Evolutionary conservation across 176 grass and related monocot species (phyloP).

Genomic region (Cenchrus purpureus): DNA sequence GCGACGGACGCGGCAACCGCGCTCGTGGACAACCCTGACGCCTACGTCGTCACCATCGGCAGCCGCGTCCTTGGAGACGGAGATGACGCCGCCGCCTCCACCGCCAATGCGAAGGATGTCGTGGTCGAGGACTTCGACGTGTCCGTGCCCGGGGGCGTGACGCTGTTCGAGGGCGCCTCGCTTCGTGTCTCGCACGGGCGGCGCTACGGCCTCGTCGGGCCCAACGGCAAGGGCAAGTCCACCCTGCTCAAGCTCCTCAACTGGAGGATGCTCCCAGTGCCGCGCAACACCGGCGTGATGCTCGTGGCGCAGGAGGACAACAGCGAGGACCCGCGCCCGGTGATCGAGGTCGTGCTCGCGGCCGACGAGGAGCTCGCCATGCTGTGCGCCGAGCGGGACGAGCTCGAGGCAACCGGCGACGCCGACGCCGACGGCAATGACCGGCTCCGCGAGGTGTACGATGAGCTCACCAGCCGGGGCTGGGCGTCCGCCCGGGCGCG

Average conservation of each 20-base stretch:
- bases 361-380: slow-evolving; percentile 37
- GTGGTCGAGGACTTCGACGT: slow-evolving; percentile 61
- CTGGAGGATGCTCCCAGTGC: slow-evolving; percentile 60
- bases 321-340: slow-evolving; percentile 38
- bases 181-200: slow-evolving; percentile 59
- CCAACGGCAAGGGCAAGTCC: slow-evolving; percentile 67
- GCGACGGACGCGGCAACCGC: slow-evolving; percentile 38
- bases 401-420: neutral
- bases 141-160: slow-evolving; percentile 46
- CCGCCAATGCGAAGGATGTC: slow-evolving; percentile 55
- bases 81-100: slow-evolving; percentile 31
- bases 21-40: slow-evolving; percentile 54
- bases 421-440: neutral
- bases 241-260: slow-evolving; percentile 65
- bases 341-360: slow-evolving; percentile 56
- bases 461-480: slow-evolving; percentile 43
- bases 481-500: slow-evolving; percentile 54
- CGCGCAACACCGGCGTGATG: slow-evolving; percentile 54
- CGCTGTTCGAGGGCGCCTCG: slow-evolving; percentile 58
- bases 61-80: neutral
- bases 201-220: slow-evolving; percentile 62
- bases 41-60: slow-evolving; percentile 52
- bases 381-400: neutral
- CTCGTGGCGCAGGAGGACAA: slow-evolving; percentile 69
- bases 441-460: slow-evolving; percentile 29